Conservation (phyloP, 179 eudicot species). For the Silene vulgaris region DNA sequence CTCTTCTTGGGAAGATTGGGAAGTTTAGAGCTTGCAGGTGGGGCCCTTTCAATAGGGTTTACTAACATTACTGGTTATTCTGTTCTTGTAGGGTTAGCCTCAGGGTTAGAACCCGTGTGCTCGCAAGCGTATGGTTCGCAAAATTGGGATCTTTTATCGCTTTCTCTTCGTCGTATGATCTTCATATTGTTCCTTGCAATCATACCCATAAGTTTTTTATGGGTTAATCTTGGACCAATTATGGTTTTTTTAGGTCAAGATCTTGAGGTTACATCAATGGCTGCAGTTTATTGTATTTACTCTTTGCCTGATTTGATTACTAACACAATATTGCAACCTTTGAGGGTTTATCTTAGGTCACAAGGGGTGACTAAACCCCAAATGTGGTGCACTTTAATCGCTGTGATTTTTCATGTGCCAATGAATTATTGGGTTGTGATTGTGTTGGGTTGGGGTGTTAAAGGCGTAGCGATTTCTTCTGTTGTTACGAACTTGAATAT, state of each 20-base stretch:
- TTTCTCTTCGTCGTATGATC: conserved; percentile 69
- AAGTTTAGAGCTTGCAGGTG: conserved; percentile 77
- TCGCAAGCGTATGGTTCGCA: conserved; percentile 62
- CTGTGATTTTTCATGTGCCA: conserved; percentile 73
- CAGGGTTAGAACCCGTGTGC: conserved; percentile 78
- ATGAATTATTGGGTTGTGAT: conserved; percentile 56
- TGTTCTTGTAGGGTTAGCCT: conserved; percentile 64
- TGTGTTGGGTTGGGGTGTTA: conserved; percentile 52
- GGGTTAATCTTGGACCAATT: conserved; percentile 63
- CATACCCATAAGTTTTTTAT: conserved; percentile 55
- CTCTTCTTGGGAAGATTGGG: conserved; percentile 70
- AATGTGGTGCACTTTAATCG: conserved; percentile 69
- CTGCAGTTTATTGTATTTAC: conserved; percentile 70
- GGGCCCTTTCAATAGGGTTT: conserved; percentile 77
- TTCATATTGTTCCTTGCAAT: conserved; percentile 51
- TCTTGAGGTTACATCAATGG: conserved; percentile 54
- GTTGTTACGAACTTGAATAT: conserved; percentile 73
- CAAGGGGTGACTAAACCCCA: conserved; percentile 74
- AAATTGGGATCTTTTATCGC: conserved; percentile 46
- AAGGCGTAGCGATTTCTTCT: conserved; percentile 73
- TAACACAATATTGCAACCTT: conserved; percentile 62
- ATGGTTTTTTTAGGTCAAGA: conserved; percentile 79
- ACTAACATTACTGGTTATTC: conserved; percentile 89
- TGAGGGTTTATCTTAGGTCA: conserved; percentile 75
- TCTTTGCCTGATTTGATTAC: conserved; percentile 71